Base-by-base conservation (phyloP, 148 eudicot species). In the Pouteria glomerata region DNA sequence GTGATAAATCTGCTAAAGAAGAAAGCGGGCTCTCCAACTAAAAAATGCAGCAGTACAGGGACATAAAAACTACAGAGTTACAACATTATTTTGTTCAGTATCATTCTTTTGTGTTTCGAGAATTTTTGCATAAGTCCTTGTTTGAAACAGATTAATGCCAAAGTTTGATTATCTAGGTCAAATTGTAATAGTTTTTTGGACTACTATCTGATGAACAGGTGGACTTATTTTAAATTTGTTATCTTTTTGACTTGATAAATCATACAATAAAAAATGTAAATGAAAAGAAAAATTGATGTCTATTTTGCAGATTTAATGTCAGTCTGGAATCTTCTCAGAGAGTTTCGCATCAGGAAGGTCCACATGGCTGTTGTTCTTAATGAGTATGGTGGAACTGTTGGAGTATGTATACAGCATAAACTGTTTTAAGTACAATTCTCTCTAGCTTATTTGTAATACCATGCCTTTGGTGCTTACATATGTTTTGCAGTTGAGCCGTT, bases 281-380 rank as follows among this genome's bases (percentile, higher is more conserved):
- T 42, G 58, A 24, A 11, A 11, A 16, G 2, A 39, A 35, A 35
- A 14, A 3, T 31, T 68, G 2, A 7, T 23, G 39, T 33, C 48
- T 52, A 37, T 29, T 21, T 52, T 79, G 79, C 92, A 94, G 98
- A 94, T 91, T 94, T 97, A 51, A 94, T 94, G 98, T 91, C 97
- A 30, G 98, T 94, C 3, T 94, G 98, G 98, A 94, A 94, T 80
- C 98, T 94, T 82, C 97, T 94, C 72, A 86, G 98, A 74, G 98
- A 94, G 74, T 94, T 94, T 73, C 97, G 98, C 72, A 94, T 94
- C 77, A 83, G 98, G 80, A 94, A 94, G 89, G 97, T 94, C 56
- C 98, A 94, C 86, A 91, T 94, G 98, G 98, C 98, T 76, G 88
- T 94, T 83, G 98, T 91, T 80, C 91, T 94, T 31, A 94, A 94